Evolutionary conservation across 768 basidiomycete species (phyloP).

Genomic region (Lyophyllum atratum): DNA sequence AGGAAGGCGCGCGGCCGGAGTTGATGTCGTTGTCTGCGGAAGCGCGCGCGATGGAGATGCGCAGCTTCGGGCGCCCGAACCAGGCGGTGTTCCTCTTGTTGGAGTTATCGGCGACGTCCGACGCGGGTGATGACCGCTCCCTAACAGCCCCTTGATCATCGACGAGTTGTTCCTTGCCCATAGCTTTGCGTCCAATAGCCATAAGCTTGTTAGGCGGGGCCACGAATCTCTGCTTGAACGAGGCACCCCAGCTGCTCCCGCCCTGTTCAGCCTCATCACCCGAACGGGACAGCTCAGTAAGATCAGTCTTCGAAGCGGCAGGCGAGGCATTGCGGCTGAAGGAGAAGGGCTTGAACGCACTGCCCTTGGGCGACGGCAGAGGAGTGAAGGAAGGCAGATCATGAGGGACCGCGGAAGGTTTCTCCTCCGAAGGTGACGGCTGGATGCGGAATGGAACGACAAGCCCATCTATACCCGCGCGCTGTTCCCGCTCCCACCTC

Average conservation of each 20-base stretch:
- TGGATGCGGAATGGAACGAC: conserved; percentile 34
- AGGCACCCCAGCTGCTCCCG: conserved; percentile 9
- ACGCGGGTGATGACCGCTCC: conserved; percentile 15
- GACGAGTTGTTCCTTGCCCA: conserved; percentile 32
- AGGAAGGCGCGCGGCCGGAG: conserved; percentile 23
- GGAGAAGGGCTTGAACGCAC: conserved; percentile 37
- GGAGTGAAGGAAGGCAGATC: conserved; percentile 53
- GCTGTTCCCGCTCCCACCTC: conserved; percentile 55
- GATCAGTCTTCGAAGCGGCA: conserved; percentile 38
- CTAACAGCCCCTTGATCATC: conserved; percentile 26
- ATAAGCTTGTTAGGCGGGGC: conserved; percentile 38
- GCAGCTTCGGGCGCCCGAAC: conserved; percentile 37
- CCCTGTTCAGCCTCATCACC: conserved; percentile 18
- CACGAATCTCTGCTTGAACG: conserved; percentile 18
- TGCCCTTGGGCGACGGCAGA: conserved; percentile 41
- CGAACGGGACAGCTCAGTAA: conserved; percentile 44
- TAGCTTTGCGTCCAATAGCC: conserved; percentile 44
- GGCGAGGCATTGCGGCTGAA: conserved; percentile 23
- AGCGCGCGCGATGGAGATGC: conserved; percentile 45
- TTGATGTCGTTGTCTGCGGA: conserved; percentile 27
- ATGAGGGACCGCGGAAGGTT: conserved; percentile 14
- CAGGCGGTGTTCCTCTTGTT: conserved; percentile 24
- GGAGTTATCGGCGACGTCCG: conserved; percentile 8
- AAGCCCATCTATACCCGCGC: conserved; percentile 47
- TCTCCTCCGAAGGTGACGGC: conserved; percentile 18